Evolutionary conservation across 1,139 yeast species (phyloP).

Genomic region (Saccharomycopsis phalli): DNA sequence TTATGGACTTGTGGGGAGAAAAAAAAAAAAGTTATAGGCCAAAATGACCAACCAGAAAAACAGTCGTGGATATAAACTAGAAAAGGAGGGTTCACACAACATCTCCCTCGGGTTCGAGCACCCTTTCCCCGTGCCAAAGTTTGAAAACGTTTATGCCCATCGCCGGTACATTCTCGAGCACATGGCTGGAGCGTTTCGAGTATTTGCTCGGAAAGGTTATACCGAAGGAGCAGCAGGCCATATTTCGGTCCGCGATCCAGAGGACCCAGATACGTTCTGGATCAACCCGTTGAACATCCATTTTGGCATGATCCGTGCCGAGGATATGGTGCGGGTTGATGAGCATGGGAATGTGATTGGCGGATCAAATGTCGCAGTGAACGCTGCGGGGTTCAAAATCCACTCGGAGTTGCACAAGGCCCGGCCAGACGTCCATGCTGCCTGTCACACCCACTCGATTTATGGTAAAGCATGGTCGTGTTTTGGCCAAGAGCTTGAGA

Average conservation of each 20-base stretch:
- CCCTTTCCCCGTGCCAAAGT: slow-evolving; percentile 27
- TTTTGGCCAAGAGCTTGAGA: slow-evolving; percentile 62
- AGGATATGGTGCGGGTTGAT: slow-evolving; percentile 72
- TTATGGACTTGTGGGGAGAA: slow-evolving; percentile 1
- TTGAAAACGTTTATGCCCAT: slow-evolving; percentile 14
- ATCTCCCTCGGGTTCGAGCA: slow-evolving; percentile 40
- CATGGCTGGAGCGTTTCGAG: slow-evolving; percentile 76
- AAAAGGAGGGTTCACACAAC: slow-evolving; percentile 38
- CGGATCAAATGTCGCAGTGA: slow-evolving; percentile 58
- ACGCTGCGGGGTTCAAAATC: slow-evolving; percentile 75
- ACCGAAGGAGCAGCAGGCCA: slow-evolving; percentile 81
- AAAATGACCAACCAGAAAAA: background rate
- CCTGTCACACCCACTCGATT: slow-evolving; percentile 71
- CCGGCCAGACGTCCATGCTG: slow-evolving; percentile 73
- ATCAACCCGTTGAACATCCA: slow-evolving; percentile 71
- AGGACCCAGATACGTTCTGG: slow-evolving; percentile 66
- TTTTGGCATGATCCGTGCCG: slow-evolving; percentile 57
- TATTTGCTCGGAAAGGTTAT: slow-evolving; percentile 64
- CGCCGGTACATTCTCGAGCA: slow-evolving; percentile 60
- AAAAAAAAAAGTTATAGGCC: background rate
- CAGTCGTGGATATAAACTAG: slow-evolving; percentile 26
- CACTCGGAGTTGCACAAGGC: slow-evolving; percentile 71
- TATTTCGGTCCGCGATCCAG: slow-evolving; percentile 71
- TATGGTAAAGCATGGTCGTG: slow-evolving; percentile 71
- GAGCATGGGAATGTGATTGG: slow-evolving; percentile 62